A percentile compares a stretch with the other conserved stretches of the same genome.
Evolutionary conservation across 2,329 filamentous ascomycete genomes (phyloP).

Genomic region (Lasiodiplodia citricola): DNA sequence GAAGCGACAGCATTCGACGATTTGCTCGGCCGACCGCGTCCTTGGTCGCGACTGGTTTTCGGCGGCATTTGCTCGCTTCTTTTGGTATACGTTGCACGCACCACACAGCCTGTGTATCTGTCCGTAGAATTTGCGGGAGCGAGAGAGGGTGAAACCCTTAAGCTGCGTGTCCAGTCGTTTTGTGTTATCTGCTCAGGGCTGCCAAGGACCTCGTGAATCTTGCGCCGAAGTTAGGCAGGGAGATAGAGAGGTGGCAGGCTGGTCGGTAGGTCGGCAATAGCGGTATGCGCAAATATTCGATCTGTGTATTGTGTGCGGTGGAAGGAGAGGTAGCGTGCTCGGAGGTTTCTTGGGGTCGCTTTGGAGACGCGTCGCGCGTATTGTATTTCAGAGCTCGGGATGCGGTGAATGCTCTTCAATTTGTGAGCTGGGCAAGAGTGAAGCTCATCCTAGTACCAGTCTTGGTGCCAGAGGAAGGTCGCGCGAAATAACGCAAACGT

Average conservation of each 20-base stretch:
- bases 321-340: neutral
- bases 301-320: neutral
- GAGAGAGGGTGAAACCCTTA: neutral
- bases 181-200: neutral
- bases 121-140: neutral
- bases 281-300: neutral
- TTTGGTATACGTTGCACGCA: neutral
- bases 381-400: neutral
- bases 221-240: neutral
- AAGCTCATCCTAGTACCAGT: neutral
- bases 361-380: neutral
- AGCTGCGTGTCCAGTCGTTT: neutral
- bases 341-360: neutral
- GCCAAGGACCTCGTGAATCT: neutral
- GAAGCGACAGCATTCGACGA: neutral
- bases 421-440: neutral
- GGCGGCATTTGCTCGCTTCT: neutral
- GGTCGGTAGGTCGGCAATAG: neutral
- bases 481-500: neutral
- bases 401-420: neutral
- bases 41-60: neutral
- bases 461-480: neutral
- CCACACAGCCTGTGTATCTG: neutral
- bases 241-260: neutral
- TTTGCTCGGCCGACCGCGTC: conserved; percentile 8